Evolutionary conservation across 495 filamentous ascomycete genomes (phyloP).

Genomic region (Polyplosphaeria fusca): DNA sequence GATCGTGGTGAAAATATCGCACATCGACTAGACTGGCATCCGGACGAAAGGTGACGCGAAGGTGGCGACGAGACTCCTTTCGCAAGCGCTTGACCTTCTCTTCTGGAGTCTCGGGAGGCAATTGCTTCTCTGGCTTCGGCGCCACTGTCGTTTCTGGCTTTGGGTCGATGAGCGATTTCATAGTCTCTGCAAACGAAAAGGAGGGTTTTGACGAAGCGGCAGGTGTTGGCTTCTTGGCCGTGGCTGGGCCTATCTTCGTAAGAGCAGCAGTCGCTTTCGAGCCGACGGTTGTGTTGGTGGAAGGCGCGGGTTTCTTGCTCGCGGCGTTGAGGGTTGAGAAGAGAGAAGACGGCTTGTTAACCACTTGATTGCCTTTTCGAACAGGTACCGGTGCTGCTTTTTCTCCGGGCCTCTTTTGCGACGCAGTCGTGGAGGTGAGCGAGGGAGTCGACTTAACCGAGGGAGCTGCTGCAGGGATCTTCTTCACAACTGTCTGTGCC

Average conservation of each 20-base stretch:
- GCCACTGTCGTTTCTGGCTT: slow-evolving; percentile 54
- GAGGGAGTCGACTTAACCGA: slow-evolving; percentile 14
- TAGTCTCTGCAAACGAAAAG: slow-evolving; percentile 47
- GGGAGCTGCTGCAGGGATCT: slow-evolving; percentile 28
- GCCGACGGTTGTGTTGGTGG: slow-evolving; percentile 23
- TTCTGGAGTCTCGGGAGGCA: slow-evolving; percentile 70
- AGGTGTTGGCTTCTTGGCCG: slow-evolving; percentile 44
- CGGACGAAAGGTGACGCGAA: slow-evolving; percentile 68
- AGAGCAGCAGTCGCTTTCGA: slow-evolving; percentile 19
- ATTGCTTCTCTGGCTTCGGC: slow-evolving; percentile 50
- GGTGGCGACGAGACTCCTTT: slow-evolving; percentile 71
- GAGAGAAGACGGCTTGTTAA: slow-evolving; percentile 56
- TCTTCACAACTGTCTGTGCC: slow-evolving; percentile 40
- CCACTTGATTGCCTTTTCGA: slow-evolving; percentile 51
- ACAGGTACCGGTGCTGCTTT: slow-evolving; percentile 33
- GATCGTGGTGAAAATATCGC: slow-evolving; percentile 72
- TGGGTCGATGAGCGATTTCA: slow-evolving; percentile 66
- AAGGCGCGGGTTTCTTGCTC: slow-evolving; percentile 58
- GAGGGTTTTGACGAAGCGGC: slow-evolving; percentile 41
- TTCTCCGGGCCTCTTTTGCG: slow-evolving; percentile 34
- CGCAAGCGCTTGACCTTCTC: slow-evolving; percentile 69
- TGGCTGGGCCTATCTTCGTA: slow-evolving; percentile 31
- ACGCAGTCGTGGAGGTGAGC: slow-evolving; percentile 11
- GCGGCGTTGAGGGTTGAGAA: slow-evolving; percentile 59
- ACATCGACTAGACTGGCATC: slow-evolving; percentile 70